A percentile compares a stretch with the other conserved stretches of the same genome.
phyloP scores from a whole-genome alignment of 2,329 filamentous ascomycete species.

The Fusarium sterilihyphosum region DNA sequence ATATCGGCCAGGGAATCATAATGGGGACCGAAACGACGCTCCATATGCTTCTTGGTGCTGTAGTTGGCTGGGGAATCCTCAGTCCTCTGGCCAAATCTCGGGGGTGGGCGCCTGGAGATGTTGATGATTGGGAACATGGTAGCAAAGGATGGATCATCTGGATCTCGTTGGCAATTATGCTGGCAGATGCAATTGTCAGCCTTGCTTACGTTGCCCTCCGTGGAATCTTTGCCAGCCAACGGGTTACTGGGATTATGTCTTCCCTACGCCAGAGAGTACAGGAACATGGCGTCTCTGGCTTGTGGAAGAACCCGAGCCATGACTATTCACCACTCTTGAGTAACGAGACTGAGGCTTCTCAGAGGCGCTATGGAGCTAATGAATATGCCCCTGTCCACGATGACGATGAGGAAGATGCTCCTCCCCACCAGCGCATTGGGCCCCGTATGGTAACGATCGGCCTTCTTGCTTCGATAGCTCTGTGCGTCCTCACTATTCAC shows the following conservation, averaged over 20 bases:
- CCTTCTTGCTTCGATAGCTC: conserved; percentile 76
- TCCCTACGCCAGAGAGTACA: conserved; percentile 24
- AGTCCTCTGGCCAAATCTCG: conserved; percentile 86
- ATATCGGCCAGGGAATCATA: conserved; percentile 96
- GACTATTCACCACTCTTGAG: conserved; percentile 39
- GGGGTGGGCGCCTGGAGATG: conserved; percentile 89
- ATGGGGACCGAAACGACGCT: conserved; percentile 96
- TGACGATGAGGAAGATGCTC: conserved; percentile 77
- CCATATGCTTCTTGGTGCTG: conserved; percentile 92
- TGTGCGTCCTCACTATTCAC: conserved; percentile 86
- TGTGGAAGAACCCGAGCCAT: conserved; percentile 31
- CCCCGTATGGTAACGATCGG: conserved; percentile 77
- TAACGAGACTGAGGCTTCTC: conserved; percentile 6
- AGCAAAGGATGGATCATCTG: conserved; percentile 99
- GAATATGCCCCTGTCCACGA: conserved; percentile 45
- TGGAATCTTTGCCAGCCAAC: conserved; percentile 56
- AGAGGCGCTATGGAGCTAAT: conserved; percentile 1
- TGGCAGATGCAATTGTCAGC: conserved; percentile 90
- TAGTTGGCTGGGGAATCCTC: conserved; percentile 89
- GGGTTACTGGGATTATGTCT: not conserved
- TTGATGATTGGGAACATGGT: conserved; percentile 88
- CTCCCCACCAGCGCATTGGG: conserved; percentile 82
- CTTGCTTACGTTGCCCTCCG: conserved; percentile 80
- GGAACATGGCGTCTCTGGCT: conserved; percentile 33
- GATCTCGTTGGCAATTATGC: conserved; percentile 95